These are phyloP conservation scores for Arthrinium puccinioides DNA, from an alignment of 2,329 filamentous ascomycete species.

Conservation along the genomic window DNA sequence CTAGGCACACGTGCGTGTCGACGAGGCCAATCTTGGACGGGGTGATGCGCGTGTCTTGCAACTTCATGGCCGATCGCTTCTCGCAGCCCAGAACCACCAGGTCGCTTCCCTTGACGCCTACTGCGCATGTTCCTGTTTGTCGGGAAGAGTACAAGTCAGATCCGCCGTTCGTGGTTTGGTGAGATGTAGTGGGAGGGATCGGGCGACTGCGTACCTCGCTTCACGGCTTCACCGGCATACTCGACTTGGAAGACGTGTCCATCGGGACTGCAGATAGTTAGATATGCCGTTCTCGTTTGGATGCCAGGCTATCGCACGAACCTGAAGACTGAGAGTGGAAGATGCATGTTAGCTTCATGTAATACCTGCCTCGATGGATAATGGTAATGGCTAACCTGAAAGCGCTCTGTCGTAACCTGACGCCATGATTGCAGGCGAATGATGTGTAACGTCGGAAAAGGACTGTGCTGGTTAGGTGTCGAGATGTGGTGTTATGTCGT, in stretches of 20 bases:
- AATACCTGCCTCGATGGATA: slow-evolving; percentile 16
- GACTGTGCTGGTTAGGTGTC: slow-evolving; percentile 2
- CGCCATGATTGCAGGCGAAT: slow-evolving; percentile 49
- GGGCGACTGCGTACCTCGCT: slow-evolving; percentile 63
- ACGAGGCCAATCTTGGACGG: slow-evolving; percentile 97
- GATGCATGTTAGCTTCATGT: slow-evolving; percentile 35
- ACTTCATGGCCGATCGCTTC: slow-evolving; percentile 98
- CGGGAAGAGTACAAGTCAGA: slow-evolving; percentile 15
- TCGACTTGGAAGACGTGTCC: slow-evolving; percentile 99
- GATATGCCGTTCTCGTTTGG: too few relatives aligned
- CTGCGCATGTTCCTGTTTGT: slow-evolving; percentile 79
- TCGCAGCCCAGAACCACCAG: slow-evolving; percentile 96
- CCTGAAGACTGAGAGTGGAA: slow-evolving; percentile 68
- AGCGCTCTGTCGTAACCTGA: slow-evolving; percentile 99
- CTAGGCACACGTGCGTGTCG: slow-evolving; percentile 92
- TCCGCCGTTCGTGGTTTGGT: slow-evolving; percentile 4
- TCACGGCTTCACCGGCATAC: slow-evolving; percentile 97
- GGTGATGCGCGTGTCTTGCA: slow-evolving; percentile 98
- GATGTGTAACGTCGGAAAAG: slow-evolving; percentile 1
- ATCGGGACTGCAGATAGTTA: slow-evolving; percentile 64
- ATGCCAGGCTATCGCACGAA: too few relatives aligned
- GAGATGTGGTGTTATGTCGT: slow-evolving; percentile 5
- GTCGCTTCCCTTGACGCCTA: slow-evolving; percentile 90
- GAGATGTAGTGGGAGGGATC: slow-evolving; percentile 7
- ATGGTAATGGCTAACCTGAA: slow-evolving; percentile 65